Base-by-base conservation (phyloP, 2,329 filamentous ascomycete genomes). In the Penicillium freii region DNA sequence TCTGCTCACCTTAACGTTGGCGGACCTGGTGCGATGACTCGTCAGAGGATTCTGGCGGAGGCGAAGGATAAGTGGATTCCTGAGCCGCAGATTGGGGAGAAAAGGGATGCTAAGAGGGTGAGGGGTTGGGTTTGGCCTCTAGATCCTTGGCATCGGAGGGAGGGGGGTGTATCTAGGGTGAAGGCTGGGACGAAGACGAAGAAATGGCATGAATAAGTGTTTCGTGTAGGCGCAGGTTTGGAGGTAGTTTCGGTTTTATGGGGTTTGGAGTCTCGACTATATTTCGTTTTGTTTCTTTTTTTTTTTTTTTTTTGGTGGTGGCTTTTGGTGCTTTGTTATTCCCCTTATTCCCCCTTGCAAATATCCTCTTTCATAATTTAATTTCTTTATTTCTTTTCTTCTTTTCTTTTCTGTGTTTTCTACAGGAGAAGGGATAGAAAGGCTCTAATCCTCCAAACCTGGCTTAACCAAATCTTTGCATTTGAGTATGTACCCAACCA, bases 61-160 rank as follows among this genome's bases (percentile, higher is more conserved):
- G 72, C 73, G 11, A 82, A 83, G 62, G 85, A 88, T 69, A 76
- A 76, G 46, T 87, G 85, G 85, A 85, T 88, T 57, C 84, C 84
- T 2, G 83, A 84, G 69, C 80, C 78, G 21, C 79, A 84, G 45
- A 80, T 82, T 60, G 78, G 79, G n/a, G 85, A 87, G 76, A 82
- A 81, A 69, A 72, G 85, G 25, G 82, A 83, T 68, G 83, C 84
- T 25, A 87, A 85, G 75, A 73, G 82, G 23, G 75, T 82, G 2
- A 71, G 85, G 43, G 85, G 85, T 0, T 87, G 85, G 85, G 82
- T 86, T 0, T 83, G 80, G 73, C 85, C 85, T 4, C 79, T 83
- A 50, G 85, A 87, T 75, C 78, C 82, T 31, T 78, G 85, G 71
- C 82, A 82, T 68, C 81, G 83, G 64, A 73, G 81, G 46, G 84